phyloP scores from a whole-genome alignment of 2,329 filamentous ascomycete genomes.

The Zymoseptoria pseudotritici region DNA sequence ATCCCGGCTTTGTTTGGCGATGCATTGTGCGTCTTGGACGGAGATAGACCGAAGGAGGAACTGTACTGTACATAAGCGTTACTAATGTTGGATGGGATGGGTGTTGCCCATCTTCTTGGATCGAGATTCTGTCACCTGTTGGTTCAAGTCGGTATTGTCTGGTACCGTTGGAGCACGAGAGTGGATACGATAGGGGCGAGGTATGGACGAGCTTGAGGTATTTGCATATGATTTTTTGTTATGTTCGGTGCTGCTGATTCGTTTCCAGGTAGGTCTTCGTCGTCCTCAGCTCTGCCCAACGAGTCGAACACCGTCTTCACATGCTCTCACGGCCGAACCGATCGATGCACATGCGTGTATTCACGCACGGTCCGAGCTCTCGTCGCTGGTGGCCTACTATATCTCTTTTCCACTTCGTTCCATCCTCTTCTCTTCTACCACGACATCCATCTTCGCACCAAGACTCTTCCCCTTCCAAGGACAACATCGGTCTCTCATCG shows the following conservation, averaged over 20 bases:
- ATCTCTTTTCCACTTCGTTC: background rate
- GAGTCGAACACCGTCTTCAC: too few species aligned
- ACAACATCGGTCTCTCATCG: background rate
- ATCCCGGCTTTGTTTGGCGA: background rate
- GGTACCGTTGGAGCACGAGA: too few species aligned
- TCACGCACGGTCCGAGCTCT: background rate
- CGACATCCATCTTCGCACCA: background rate
- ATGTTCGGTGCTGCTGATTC: background rate
- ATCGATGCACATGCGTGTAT: background rate
- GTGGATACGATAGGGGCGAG: too few species aligned
- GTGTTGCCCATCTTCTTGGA: background rate
- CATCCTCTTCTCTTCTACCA: background rate
- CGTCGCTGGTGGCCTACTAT: background rate
- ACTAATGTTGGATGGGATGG: background rate
- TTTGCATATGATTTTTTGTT: background rate
- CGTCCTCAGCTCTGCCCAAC: too few species aligned
- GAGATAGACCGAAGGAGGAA: background rate
- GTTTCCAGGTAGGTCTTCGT: background rate
- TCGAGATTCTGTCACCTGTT: background rate
- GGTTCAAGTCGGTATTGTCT: too few species aligned
- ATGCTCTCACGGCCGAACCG: background rate
- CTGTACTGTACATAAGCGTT: background rate
- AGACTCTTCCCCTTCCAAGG: background rate
- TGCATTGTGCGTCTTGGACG: background rate
- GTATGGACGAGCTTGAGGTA: background rate